Evolutionary conservation across 805 yeast species (phyloP), one percentile per base, ranked within the genome.

Genomic region (Hanseniaspora lachancei): DNA sequence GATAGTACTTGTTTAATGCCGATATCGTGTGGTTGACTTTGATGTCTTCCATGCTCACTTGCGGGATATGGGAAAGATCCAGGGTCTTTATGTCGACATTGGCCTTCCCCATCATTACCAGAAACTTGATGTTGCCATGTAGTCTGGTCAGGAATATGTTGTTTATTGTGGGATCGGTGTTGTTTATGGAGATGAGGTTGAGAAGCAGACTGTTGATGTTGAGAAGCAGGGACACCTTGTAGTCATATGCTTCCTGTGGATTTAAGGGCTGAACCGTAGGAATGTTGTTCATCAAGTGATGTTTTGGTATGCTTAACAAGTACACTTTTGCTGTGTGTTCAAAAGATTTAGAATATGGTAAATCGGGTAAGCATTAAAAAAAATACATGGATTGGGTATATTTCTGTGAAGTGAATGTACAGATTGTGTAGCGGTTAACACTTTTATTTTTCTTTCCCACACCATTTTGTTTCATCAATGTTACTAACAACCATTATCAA

Each of bases 31-130:
- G 18, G 61, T 70, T 53, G 67, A 70, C 60, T 67, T 62, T 55
- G 69, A 69, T 5, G 68, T 69, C 21, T 68, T 77, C 24, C 81
- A 82, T n/a, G 20, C 2, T 46, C n/a, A 15, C 18, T 10, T 29
- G 49, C 1, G 49, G 38, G 3, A 46, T 46, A 10, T 29, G 38
- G 3, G 39, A 10, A 3, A 46, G 40, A 32, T 52, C 55, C 4
- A 52, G 21, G 3, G 49, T 13, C 16, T 38, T 44, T 12, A 20
- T 24, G 16, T 52, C 39, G 8, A 44, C 46, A 7, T 21, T n/a
- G 8, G 21, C 15, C 16, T 52, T 52, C 1, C 15, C 46, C 32
- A 52, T 34, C 24, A 42, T 35, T 15, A 52, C 46, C 27, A 53
- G 35, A 32, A 29, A 46, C 36, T 53, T 48, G n/a, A 53, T 53